Base-by-base conservation (phyloP, 495 filamentous ascomycete species). In the Aspergillus nidulans region DNA sequence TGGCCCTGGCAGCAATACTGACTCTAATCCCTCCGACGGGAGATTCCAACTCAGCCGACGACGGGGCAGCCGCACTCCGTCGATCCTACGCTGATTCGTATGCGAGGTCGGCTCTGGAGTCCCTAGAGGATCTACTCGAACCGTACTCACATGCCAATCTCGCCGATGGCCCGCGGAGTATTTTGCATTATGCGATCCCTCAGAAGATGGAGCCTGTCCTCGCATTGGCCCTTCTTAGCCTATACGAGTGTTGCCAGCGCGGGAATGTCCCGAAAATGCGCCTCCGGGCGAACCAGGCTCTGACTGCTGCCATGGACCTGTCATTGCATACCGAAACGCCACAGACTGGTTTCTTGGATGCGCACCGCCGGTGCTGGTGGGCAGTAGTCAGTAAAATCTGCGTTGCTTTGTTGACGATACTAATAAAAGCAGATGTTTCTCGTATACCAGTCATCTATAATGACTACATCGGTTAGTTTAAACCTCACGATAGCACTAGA, bases 241-340 rank as follows among this genome's bases (percentile, higher is more conserved):
- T 77, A 1, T 83, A 81, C 56, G 80, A 83, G 62, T 81, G 79
- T 63, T 71, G 70, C 19, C 78, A 83, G 44, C 67, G 78, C 9
- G 79, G 79, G 1, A 80, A 76, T 61, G 62, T 74, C 53, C 63
- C 69, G 44, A 77, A 76, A 50, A 77, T 78, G 77, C 63, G 70
- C n/a, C 64, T 64, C 44, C 66, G 75, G 32, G 70, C 74, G 5
- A 71, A 73, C 8, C 74, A 76, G 21, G 76, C 77, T 19, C 52
- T 78, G 52, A 69, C 70, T n/a, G 43, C 66, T 12, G 75, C 75
- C 6, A 71, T 76, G 64, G 66, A 69, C 49, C 34, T 77, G 16
- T 65, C 60, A 10, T 63, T 80, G 3, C 71, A 78, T 60, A 62
- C 57, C 3, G 51, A 55, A n/a, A 67, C 8, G 6, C 19, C 52